phyloP scores from a whole-genome alignment of 2,329 filamentous ascomycete species.

The Colletotrichum sp. region DNA sequence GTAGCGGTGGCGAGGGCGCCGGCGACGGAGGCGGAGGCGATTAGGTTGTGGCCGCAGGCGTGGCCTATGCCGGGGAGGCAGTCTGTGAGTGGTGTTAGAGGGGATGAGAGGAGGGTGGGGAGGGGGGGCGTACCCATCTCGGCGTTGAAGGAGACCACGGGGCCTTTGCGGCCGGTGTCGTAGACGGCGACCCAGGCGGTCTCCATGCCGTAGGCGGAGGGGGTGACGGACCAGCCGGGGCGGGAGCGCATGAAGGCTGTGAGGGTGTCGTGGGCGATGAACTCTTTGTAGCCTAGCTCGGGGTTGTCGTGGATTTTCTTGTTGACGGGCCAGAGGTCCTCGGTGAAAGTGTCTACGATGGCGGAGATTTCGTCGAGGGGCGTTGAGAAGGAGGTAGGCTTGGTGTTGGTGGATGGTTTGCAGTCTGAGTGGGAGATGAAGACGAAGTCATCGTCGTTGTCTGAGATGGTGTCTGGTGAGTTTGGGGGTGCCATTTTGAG shows the following conservation, averaged over 20 bases:
- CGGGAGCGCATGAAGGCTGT: slow-evolving; percentile 49
- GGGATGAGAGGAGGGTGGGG: no score
- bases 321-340: slow-evolving; percentile 20
- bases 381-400: neutral
- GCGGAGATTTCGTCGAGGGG: slow-evolving; percentile 6
- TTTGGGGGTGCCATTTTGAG: neutral
- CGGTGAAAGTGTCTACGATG: slow-evolving; percentile 2
- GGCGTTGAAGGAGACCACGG: slow-evolving; percentile 50
- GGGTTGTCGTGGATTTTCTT: slow-evolving; percentile 28
- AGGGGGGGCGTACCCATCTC: slow-evolving; percentile 43
- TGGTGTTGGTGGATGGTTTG: neutral
- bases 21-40: slow-evolving; percentile 52
- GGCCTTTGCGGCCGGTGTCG: slow-evolving; percentile 49
- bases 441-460: slow-evolving; percentile 6
- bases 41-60: slow-evolving; percentile 61
- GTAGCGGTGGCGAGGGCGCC: slow-evolving; percentile 50
- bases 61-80: slow-evolving; percentile 56
- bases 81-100: slow-evolving; percentile 35
- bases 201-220: slow-evolving; percentile 53
- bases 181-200: slow-evolving; percentile 59
- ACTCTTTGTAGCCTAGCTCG: slow-evolving; percentile 32
- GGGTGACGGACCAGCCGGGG: slow-evolving; percentile 54
- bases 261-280: slow-evolving; percentile 42
- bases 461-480: neutral
- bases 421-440: slow-evolving; percentile 10